phyloP scores from a whole-genome alignment of 176 grass and related monocot genomes.

The Areca catechu region DNA sequence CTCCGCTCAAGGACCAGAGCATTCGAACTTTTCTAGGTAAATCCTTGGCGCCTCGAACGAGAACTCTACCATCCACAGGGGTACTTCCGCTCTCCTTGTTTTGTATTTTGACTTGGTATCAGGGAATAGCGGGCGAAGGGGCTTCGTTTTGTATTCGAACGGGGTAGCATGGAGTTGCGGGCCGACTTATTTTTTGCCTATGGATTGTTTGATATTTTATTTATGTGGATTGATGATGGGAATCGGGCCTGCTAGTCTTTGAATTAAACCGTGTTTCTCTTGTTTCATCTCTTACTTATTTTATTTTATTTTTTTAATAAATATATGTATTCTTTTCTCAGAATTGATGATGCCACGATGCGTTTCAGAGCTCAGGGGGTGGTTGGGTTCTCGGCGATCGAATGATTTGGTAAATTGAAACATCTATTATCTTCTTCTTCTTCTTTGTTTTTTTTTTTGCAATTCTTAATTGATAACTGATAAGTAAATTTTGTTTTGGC shows the following conservation, averaged over 20 bases:
- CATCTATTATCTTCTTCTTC: neutral
- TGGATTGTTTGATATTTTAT: conserved; percentile 4
- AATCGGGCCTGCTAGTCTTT: neutral
- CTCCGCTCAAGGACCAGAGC: too few species aligned
- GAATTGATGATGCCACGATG: conserved; percentile 4
- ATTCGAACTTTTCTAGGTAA: too few species aligned
- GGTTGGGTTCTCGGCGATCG: neutral
- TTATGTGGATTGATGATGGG: neutral
- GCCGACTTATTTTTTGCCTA: neutral
- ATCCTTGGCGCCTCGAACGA: too few species aligned
- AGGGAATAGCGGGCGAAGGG: too few species aligned
- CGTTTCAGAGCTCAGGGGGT: neutral
- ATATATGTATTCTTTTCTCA: too few species aligned
- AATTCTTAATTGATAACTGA: neutral
- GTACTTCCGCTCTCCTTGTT: too few species aligned
- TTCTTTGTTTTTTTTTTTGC: neutral
- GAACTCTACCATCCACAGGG: too few species aligned
- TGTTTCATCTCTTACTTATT: neutral
- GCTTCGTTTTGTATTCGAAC: too few species aligned
- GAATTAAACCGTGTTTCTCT: neutral
- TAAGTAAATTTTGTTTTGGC: neutral
- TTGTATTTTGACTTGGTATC: too few species aligned
- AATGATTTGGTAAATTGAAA: conserved; percentile 9
- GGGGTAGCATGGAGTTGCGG: too few species aligned
- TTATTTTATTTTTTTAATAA: too few species aligned